Percentiles rank a stretch among this genome's conserved stretches.
These are phyloP conservation scores for Tetrahymena borealis DNA, from an alignment of 73 alveolate genomes.

Conservation along the genomic window DNA sequence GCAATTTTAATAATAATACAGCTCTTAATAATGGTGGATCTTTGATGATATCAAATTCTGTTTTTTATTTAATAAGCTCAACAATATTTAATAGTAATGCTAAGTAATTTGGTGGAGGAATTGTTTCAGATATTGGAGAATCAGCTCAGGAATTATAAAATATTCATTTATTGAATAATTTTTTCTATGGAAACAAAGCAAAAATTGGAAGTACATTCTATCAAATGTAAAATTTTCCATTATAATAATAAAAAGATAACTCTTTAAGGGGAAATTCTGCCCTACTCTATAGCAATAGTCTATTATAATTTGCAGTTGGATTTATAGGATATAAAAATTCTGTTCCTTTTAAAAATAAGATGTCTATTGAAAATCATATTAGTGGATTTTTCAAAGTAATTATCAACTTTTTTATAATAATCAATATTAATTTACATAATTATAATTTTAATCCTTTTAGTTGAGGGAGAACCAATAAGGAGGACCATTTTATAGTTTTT, in stretches of 20 bases:
- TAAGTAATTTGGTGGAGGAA: neutral
- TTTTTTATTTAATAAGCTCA: neutral
- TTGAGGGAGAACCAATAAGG: neutral
- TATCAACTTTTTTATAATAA: neutral
- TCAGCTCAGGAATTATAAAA: neutral
- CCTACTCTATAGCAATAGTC: neutral
- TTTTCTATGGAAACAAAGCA: neutral
- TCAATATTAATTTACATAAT: too few relatives aligned
- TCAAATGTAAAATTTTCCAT: neutral
- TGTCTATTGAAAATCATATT: neutral
- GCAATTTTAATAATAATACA: neutral
- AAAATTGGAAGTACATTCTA: neutral
- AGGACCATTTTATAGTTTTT: too few relatives aligned
- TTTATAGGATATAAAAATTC: neutral
- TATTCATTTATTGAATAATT: neutral
- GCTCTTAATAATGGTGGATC: neutral
- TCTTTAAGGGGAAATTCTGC: neutral
- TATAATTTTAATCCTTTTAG: too few relatives aligned
- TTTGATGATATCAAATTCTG: neutral
- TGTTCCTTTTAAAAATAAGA: neutral
- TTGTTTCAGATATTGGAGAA: neutral
- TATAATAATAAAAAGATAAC: neutral
- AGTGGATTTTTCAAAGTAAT: neutral
- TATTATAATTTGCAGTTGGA: neutral
- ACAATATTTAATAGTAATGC: neutral